Conservation (phyloP, 2,329 filamentous ascomycete genomes). For the Nemania diffusa region DNA sequence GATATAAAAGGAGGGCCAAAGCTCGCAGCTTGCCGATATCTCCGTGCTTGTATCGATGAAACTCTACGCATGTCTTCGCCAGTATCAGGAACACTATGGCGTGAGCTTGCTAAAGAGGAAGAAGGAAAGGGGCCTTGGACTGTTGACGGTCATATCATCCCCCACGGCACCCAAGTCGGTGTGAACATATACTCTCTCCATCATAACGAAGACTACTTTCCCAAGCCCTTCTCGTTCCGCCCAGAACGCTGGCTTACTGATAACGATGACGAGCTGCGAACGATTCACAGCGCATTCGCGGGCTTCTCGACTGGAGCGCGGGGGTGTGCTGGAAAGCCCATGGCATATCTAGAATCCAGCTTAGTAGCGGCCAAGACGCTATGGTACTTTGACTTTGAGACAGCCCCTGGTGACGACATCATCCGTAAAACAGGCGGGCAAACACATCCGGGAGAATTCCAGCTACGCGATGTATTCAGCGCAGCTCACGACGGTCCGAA, state of each 20-base stretch:
- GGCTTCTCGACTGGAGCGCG: neutral
- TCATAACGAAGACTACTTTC: constrained; percentile 28
- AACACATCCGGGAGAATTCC: neutral
- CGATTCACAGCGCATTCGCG: neutral
- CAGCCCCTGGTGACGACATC: neutral
- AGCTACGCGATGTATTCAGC: neutral
- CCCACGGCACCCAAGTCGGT: constrained; percentile 16
- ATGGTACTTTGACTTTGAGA: constrained; percentile 8
- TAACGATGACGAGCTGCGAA: neutral
- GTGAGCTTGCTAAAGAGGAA: neutral
- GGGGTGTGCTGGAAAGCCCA: neutral
- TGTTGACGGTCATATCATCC: constrained; percentile 30
- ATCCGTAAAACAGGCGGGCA: neutral
- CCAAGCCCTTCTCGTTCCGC: constrained; percentile 10
- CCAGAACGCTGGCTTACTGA: constrained; percentile 6
- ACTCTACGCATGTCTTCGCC: constrained; percentile 14
- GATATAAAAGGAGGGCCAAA: constrained; percentile 15
- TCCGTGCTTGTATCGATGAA: constrained; percentile 11
- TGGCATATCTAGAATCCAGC: neutral
- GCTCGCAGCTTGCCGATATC: constrained; percentile 20
- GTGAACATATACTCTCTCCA: constrained; percentile 20
- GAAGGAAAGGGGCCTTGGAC: neutral
- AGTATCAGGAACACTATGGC: constrained; percentile 1
- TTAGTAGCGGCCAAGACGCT: neutral
- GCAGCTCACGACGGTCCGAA: neutral